phyloP scores from a whole-genome alignment of 2,329 filamentous ascomycete genomes.

The Microascus cirrosus region DNA sequence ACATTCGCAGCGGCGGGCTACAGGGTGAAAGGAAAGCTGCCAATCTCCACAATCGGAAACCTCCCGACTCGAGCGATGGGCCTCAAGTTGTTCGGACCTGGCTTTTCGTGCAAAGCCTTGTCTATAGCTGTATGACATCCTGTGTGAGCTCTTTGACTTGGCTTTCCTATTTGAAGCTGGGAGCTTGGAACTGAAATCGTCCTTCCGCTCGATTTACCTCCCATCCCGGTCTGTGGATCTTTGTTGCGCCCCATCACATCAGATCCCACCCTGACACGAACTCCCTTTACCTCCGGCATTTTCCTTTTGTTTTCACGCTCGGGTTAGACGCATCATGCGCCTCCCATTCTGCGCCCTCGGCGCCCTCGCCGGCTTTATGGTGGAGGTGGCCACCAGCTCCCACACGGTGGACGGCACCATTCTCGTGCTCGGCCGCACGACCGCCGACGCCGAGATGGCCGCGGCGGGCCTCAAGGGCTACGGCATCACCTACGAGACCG shows the following conservation, averaged over 20 bases:
- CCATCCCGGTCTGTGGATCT: not conserved
- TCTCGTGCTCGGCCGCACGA: constrained; percentile 43
- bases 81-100: not conserved
- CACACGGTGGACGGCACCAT: constrained; percentile 31
- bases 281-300: not conserved
- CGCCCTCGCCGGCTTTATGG: not conserved
- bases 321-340: not conserved
- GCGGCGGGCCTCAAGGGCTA: constrained; percentile 30
- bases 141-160: not conserved
- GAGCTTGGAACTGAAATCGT: not conserved
- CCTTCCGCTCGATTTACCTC: not conserved
- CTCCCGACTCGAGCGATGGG: not conserved
- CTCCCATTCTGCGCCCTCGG: constrained; percentile 1
- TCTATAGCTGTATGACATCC: not conserved
- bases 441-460: constrained; percentile 32
- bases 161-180: not conserved
- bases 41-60: not conserved
- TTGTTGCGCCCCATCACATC: not conserved
- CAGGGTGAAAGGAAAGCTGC: not conserved
- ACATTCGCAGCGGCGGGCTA: not conserved
- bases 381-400: not conserved
- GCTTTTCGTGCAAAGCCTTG: not conserved
- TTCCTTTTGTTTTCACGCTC: not conserved
- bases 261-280: not conserved
- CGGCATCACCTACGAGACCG: constrained; percentile 45